phyloP scores from a whole-genome alignment of 805 yeast species.

The Vanderwaltozyma verrucispora region DNA sequence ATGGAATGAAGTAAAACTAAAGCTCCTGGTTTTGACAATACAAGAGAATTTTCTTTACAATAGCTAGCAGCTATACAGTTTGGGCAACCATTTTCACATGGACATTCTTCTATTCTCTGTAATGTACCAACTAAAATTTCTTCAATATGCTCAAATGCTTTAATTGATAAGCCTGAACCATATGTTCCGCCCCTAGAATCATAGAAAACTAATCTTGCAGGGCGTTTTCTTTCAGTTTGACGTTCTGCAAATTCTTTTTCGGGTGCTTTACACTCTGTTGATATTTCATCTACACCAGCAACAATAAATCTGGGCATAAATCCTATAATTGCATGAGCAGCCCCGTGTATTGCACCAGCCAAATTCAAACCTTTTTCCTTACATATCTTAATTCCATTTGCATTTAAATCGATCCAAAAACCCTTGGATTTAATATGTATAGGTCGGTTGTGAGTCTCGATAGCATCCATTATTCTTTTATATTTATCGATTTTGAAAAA shows the following conservation, averaged over 20 bases:
- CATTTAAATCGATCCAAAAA: constrained; percentile 84
- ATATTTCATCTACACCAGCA: constrained; percentile 67
- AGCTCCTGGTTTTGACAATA: constrained; percentile 82
- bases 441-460: constrained; percentile 88
- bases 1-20: constrained; percentile 53
- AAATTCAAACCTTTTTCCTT: constrained; percentile 47
- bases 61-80: constrained; percentile 75
- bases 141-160: constrained; percentile 71
- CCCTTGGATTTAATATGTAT: constrained; percentile 62
- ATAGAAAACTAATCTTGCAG: constrained; percentile 76
- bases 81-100: constrained; percentile 60
- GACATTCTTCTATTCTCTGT: constrained; percentile 51
- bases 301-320: constrained; percentile 64
- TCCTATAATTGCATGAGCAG: constrained; percentile 82
- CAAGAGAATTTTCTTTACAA: constrained; percentile 74
- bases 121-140: constrained; percentile 52
- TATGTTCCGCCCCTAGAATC: constrained; percentile 74
- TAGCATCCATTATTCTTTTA: constrained; percentile 79
- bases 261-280: constrained; percentile 95
- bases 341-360: constrained; percentile 95
- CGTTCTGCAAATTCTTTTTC: constrained; percentile 85
- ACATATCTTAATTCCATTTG: constrained; percentile 47
- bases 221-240: constrained; percentile 63
- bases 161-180: constrained; percentile 72
- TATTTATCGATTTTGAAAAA: constrained; percentile 76